These are phyloP conservation scores for Macroventuria anomochaeta DNA, from an alignment of 2,329 filamentous ascomycete genomes.

Conservation along the genomic window DNA sequence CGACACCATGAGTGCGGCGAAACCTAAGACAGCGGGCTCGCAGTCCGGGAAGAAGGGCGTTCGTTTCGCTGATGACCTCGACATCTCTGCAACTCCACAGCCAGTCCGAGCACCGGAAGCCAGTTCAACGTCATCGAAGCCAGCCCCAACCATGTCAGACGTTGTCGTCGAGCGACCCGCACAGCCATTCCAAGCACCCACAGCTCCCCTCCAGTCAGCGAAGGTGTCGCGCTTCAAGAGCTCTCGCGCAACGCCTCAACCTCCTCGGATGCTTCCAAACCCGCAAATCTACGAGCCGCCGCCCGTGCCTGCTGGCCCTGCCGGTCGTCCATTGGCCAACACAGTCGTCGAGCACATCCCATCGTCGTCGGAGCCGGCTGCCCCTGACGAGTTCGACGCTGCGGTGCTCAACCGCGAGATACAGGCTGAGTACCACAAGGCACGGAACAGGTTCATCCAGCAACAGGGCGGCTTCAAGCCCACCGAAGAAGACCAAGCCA, in stretches of 20 bases:
- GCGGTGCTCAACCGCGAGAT: conserved; percentile 77
- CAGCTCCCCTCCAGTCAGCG: conserved; percentile 31
- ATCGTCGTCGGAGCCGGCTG: conserved; percentile 44
- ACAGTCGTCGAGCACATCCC: conserved; percentile 61
- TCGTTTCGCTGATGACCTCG: conserved; percentile 76
- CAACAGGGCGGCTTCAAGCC: conserved; percentile 79
- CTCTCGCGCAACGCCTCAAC: conserved; percentile 30
- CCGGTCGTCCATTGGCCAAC: conserved; percentile 63
- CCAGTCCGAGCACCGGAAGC: conserved; percentile 23
- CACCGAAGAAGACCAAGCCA: conserved; percentile 69
- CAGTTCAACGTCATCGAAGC: conserved; percentile 1
- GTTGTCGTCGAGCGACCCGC: conserved; percentile 44
- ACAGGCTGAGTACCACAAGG: conserved; percentile 79
- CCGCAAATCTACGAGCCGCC: conserved; percentile 34
- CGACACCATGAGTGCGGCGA: conserved; percentile 23
- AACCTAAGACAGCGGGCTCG: conserved; percentile 6
- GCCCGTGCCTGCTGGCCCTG: conserved; percentile 49
- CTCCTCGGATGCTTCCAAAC: conserved; percentile 25
- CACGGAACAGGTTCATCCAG: conserved; percentile 83
- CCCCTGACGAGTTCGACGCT: conserved; percentile 66
- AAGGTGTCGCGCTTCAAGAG: conserved; percentile 54
- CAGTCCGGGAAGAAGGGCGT: conserved; percentile 68
- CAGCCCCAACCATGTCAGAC: conserved; percentile 40
- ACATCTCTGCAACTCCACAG: conserved; percentile 64
- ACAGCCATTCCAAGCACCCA: conserved; percentile 17